Percentiles rank a stretch among this genome's conserved stretches.
Evolutionary conservation across 2,329 filamentous ascomycete species (phyloP).

Genomic region (Arthrocladium fulminans): DNA sequence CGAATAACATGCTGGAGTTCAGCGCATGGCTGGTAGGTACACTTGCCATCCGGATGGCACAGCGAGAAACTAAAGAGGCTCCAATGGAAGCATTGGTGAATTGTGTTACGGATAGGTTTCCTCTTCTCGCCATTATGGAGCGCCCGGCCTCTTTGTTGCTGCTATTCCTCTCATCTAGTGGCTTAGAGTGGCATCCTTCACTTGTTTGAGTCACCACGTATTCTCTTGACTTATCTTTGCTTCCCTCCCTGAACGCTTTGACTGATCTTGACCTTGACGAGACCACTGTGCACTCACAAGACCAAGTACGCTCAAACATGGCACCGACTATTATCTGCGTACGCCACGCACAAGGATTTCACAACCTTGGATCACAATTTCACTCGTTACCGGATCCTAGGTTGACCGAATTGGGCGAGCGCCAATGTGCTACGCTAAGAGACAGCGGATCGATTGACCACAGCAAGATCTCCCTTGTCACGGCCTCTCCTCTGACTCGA

Average conservation of each 20-base stretch:
- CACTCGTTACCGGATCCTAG: constrained; percentile 67
- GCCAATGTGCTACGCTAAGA: constrained; percentile 61
- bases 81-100: neutral
- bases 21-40: neutral
- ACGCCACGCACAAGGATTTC: constrained; percentile 53
- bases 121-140: neutral
- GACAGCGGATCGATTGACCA: constrained; percentile 44
- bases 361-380: constrained; percentile 66
- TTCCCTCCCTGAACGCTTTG: neutral
- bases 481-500: constrained; percentile 68
- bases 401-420: constrained; percentile 64
- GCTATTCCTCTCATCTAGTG: neutral
- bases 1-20: neutral
- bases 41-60: neutral
- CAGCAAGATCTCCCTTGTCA: constrained; percentile 50
- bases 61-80: neutral
- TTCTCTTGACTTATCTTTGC: neutral
- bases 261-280: neutral
- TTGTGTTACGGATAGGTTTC: neutral
- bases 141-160: neutral
- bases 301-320: constrained; percentile 13
- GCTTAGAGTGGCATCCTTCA: neutral
- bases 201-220: neutral
- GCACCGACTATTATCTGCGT: constrained; percentile 19
- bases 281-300: too few relatives aligned